These are phyloP conservation scores for Globisporangium cederbergense DNA, from an alignment of 352 stramenopile species.

Conservation along the genomic window DNA sequence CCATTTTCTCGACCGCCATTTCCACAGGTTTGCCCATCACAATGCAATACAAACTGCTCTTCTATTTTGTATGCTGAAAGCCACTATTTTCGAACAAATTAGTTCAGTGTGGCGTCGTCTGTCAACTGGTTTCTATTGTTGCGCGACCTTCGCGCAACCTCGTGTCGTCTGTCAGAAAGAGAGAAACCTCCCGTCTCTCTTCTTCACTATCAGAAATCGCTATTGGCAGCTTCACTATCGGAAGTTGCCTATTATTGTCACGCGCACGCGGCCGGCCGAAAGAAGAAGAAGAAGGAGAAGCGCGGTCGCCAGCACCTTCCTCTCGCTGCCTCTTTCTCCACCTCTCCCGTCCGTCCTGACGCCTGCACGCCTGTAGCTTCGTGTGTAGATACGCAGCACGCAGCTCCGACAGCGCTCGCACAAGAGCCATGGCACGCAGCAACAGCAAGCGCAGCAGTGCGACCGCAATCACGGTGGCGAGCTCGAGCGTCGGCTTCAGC, in stretches of 20 bases:
- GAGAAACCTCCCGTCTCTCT: conserved; percentile 1
- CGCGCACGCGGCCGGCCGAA: neutral
- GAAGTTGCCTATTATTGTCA: neutral
- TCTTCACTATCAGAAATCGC: neutral
- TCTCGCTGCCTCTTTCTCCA: conserved; percentile 4
- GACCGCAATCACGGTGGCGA: neutral
- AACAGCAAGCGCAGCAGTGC: conserved; percentile 12
- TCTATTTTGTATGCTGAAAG: too few species aligned
- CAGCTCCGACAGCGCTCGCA: neutral
- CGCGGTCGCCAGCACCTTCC: neutral
- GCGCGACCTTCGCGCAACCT: neutral
- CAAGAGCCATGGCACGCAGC: conserved; percentile 11
- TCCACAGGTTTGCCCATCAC: too few species aligned
- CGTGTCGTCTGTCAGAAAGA: neutral
- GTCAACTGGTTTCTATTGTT: neutral
- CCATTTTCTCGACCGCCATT: too few species aligned
- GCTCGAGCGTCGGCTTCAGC: conserved; percentile 39
- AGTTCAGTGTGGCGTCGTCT: too few species aligned
- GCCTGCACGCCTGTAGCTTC: neutral
- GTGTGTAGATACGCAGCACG: neutral
- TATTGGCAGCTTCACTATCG: neutral
- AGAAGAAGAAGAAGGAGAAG: conserved; percentile 2
- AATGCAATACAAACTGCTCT: too few species aligned
- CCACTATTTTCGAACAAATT: too few species aligned
- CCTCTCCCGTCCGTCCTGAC: neutral